These are phyloP conservation scores for Globisporangium nunn DNA, from an alignment of 352 stramenopile species.

Conservation along the genomic window DNA sequence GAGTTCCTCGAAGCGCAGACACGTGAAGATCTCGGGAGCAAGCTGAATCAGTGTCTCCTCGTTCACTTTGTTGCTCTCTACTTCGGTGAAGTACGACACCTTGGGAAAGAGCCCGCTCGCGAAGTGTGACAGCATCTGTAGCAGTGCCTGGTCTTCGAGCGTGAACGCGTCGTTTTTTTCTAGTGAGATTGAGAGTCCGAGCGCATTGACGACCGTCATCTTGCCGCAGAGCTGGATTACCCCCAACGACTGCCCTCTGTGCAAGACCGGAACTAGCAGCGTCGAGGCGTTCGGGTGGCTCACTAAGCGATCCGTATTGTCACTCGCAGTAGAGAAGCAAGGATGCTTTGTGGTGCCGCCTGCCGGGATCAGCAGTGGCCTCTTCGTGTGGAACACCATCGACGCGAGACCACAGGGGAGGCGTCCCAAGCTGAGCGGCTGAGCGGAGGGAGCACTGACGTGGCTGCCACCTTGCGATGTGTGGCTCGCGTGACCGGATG, in stretches of 20 bases:
- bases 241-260: slow-evolving; percentile 26
- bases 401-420: slow-evolving; percentile 51
- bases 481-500: not conserved
- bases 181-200: slow-evolving; percentile 54
- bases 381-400: slow-evolving; percentile 59
- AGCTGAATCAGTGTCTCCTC: slow-evolving; percentile 72
- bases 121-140: slow-evolving; percentile 52
- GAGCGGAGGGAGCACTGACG: not conserved
- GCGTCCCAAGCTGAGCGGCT: not conserved
- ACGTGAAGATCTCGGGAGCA: slow-evolving; percentile 73
- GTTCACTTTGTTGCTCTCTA: slow-evolving; percentile 78
- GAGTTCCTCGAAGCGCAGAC: slow-evolving; percentile 69
- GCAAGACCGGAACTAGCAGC: slow-evolving; percentile 45
- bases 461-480: too few relatives aligned
- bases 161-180: slow-evolving; percentile 60
- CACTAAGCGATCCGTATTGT: slow-evolving; percentile 61
- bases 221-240: slow-evolving; percentile 68
- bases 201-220: slow-evolving; percentile 37
- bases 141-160: slow-evolving; percentile 41
- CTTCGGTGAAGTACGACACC: slow-evolving; percentile 68
- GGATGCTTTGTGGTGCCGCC: slow-evolving; percentile 38
- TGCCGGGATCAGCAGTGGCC: slow-evolving; percentile 45
- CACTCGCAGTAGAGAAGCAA: slow-evolving; percentile 39
- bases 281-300: slow-evolving; percentile 48
- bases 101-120: slow-evolving; percentile 59